Evolutionary conservation across 805 yeast species (phyloP), one percentile per base, ranked within the genome.

Genomic region (Ogataea parapolymorpha): DNA sequence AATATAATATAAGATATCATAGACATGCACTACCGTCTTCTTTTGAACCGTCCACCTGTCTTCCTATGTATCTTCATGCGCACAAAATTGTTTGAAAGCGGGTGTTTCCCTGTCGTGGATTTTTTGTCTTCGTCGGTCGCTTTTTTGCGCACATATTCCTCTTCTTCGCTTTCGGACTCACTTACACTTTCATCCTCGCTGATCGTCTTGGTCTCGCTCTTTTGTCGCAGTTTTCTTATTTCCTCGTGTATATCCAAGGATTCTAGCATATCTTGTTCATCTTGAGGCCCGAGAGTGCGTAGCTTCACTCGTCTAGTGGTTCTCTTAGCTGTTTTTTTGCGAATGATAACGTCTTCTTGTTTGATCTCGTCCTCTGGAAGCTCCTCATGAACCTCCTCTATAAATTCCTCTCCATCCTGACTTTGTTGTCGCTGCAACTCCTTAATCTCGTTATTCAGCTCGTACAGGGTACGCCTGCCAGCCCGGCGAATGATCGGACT

Each of bases 251-350:
- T 55, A 46, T 76, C 60, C 20, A 67, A 62, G 12, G 55, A 54
- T n/a, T 59, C 61, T 26, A 72, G 46, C 10, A 49, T 53, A 34
- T 67, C 71, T 4, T 57, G 59, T 16, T 42, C 50, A 2, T 44
- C 35, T 3, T 46, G 53, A 0, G 52, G 49, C 3, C 49, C 58
- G 4, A 42, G 45, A 0, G 80, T 75, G 45, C 67, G 71, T 44
- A 77, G 63, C 44, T 72, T 75, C 59, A 71, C 69, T 37, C 79
- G 62, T 39, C 77, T 61, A 1, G 81, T 75, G 1, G 74, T 68
- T 50, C 82, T 58, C 58, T 77, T 77, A 31, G 72, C 75, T 0
- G 80, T 75, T 42, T 65, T 67, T 27, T 32, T 39, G 18, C 42
- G 33, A 12, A 39, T 24, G 58, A 58, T 46, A 57, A 41, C 64